Evolutionary conservation across 805 yeast species (phyloP).

Genomic region (Monosporozyma solicola): DNA sequence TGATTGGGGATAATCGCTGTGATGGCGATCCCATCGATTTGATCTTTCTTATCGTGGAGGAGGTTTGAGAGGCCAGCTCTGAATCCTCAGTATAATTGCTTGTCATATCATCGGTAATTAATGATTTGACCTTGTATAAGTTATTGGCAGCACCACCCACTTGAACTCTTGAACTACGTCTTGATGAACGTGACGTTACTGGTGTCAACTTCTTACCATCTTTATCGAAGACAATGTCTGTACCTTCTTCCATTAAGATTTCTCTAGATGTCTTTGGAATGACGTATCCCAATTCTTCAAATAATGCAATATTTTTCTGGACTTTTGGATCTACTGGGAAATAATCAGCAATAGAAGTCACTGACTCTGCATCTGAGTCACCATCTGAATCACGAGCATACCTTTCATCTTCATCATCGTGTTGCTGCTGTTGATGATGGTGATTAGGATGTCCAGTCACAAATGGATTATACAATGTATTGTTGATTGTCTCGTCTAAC

Average conservation of each 20-base stretch:
- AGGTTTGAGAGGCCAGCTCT: slow-evolving; percentile 2
- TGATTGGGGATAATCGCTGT: slow-evolving; percentile 2
- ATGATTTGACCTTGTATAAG: slow-evolving; percentile 27
- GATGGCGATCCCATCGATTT: slow-evolving; percentile 12
- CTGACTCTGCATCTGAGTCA: slow-evolving; percentile 10
- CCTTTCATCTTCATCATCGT: slow-evolving; percentile 1
- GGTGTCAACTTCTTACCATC: slow-evolving; percentile 11
- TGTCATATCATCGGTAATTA: slow-evolving; percentile 15
- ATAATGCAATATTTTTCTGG: slow-evolving; percentile 16
- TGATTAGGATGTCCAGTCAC: slow-evolving; percentile 3
- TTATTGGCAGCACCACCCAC: slow-evolving; percentile 14
- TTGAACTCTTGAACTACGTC: slow-evolving; percentile 24
- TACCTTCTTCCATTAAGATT: slow-evolving; percentile 5
- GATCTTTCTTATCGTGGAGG: slow-evolving; percentile 12
- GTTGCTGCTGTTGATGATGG: background rate
- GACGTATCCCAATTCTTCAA: slow-evolving; percentile 25
- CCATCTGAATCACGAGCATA: slow-evolving; percentile 1
- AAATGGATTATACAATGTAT: slow-evolving; percentile 21
- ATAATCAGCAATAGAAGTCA: slow-evolving; percentile 20
- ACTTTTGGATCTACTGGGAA: slow-evolving; percentile 23
- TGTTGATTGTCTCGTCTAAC: slow-evolving; percentile 13
- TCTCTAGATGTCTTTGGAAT: slow-evolving; percentile 21
- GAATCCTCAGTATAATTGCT: slow-evolving; percentile 2
- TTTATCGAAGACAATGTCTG: slow-evolving; percentile 5
- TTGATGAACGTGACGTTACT: slow-evolving; percentile 12